Percentiles rank a stretch among this genome's conserved stretches.
phyloP scores from a whole-genome alignment of 2,329 filamentous ascomycete genomes.

The Verticillium longisporum region DNA sequence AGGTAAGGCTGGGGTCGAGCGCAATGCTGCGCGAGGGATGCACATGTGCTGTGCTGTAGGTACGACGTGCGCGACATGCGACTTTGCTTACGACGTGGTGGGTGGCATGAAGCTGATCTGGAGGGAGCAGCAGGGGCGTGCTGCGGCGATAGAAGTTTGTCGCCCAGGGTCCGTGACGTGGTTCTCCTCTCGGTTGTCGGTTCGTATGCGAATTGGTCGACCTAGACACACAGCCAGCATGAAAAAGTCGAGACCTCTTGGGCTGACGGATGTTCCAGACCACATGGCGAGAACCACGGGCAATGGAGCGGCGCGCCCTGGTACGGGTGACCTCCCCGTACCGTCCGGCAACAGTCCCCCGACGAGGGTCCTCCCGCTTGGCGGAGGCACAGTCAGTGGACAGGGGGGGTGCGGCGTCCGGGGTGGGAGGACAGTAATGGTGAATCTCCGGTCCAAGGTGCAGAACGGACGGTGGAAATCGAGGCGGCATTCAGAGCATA shows the following conservation, averaged over 20 bases:
- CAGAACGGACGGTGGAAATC: background rate
- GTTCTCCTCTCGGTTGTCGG: background rate
- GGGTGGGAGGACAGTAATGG: background rate
- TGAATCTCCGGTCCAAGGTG: background rate
- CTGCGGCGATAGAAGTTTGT: too few species aligned
- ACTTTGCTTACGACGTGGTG: too few species aligned
- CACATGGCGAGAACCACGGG: background rate
- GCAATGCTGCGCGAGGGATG: background rate
- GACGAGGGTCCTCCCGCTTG: background rate
- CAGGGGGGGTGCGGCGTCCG: background rate
- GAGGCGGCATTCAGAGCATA: background rate
- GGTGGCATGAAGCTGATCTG: too few species aligned
- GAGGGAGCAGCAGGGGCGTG: too few species aligned
- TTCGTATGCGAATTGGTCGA: background rate
- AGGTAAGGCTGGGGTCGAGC: background rate
- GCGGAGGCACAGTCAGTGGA: background rate
- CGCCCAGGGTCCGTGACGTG: too few species aligned
- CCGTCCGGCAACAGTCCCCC: background rate
- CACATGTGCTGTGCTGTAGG: too few species aligned
- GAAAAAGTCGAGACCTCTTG: background rate
- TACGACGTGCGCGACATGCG: too few species aligned
- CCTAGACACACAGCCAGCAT: background rate
- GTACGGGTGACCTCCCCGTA: background rate
- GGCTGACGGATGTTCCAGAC: background rate
- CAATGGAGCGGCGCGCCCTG: background rate